A percentile compares a stretch with the other conserved stretches of the same genome.
These are phyloP conservation scores for Leccinum fibrillosum DNA, from an alignment of 768 basidiomycete genomes.

Conservation along the genomic window DNA sequence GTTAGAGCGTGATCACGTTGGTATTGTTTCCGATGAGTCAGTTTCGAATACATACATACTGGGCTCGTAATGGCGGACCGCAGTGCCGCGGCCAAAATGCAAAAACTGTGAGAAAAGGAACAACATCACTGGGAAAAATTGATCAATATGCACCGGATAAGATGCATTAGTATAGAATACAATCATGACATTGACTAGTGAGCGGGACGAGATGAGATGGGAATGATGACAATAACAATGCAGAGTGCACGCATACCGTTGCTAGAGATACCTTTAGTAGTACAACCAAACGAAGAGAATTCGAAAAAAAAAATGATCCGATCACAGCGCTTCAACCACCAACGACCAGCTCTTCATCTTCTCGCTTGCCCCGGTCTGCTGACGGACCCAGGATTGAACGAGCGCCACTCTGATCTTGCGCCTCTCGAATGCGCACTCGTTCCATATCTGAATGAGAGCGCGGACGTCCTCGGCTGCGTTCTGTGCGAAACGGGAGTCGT, in stretches of 20 bases:
- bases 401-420: conserved; percentile 27
- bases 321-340: conserved; percentile 27
- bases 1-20: not conserved
- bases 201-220: not conserved
- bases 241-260: not conserved
- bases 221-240: not conserved
- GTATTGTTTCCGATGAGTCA: not conserved
- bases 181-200: not conserved
- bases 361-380: not conserved
- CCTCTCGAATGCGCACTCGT: conserved; percentile 32
- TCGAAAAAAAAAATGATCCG: not conserved
- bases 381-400: not conserved
- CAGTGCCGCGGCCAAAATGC: not conserved
- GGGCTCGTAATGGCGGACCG: not conserved
- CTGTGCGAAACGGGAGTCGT: conserved; percentile 21
- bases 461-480: conserved; percentile 20
- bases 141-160: not conserved
- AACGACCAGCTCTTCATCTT: conserved; percentile 11
- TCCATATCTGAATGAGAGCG: conserved; percentile 29
- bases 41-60: not conserved
- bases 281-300: conserved; percentile 2
- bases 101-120: not conserved
- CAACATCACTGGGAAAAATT: not conserved
- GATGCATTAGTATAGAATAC: not conserved
- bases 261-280: not conserved